Percentiles rank a stretch among this genome's conserved stretches.
These are phyloP conservation scores for Vicia sativa DNA, from an alignment of 306 rosid genomes.

Conservation along the genomic window DNA sequence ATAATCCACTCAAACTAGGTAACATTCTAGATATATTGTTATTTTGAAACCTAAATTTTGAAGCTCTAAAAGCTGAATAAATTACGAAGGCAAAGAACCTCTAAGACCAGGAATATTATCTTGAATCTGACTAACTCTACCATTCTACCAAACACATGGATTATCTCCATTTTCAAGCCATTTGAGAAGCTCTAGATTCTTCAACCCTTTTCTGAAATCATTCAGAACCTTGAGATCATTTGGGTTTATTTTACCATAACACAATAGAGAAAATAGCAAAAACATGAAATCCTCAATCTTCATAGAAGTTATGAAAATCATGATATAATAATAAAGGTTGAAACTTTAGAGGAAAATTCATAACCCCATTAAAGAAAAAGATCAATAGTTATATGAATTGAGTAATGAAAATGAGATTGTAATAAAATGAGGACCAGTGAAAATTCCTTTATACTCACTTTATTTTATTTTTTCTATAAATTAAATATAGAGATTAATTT, in stretches of 20 bases:
- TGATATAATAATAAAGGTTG: slow-evolving; percentile 31
- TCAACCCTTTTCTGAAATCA: slow-evolving; percentile 65
- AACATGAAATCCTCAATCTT: slow-evolving; percentile 27
- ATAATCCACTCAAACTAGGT: too few species aligned
- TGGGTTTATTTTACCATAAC: slow-evolving; percentile 52
- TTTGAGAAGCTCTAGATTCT: slow-evolving; percentile 67
- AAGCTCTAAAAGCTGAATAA: too few species aligned
- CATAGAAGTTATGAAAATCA: slow-evolving; percentile 23
- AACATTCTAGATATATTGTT: too few species aligned
- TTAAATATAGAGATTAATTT: too few species aligned
- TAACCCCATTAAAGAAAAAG: slow-evolving; percentile 35
- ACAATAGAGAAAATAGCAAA: slow-evolving; percentile 35
- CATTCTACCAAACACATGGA: slow-evolving; percentile 74
- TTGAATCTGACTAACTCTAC: too few species aligned
- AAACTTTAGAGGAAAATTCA: slow-evolving; percentile 24
- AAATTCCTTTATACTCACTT: too few species aligned
- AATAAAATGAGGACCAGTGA: slow-evolving; percentile 15
- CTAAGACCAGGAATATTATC: too few species aligned
- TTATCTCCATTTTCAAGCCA: too few species aligned
- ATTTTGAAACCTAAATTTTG: too few species aligned
- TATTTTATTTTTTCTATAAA: too few species aligned
- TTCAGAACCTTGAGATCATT: slow-evolving; percentile 66
- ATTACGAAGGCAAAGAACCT: too few species aligned
- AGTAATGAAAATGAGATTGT: slow-evolving; percentile 5
- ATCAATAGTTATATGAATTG: neutral